A percentile compares a stretch with the other conserved stretches of the same genome.
Conservation (phyloP, 768 basidiomycete species). For the Leccinum rimulosum region DNA sequence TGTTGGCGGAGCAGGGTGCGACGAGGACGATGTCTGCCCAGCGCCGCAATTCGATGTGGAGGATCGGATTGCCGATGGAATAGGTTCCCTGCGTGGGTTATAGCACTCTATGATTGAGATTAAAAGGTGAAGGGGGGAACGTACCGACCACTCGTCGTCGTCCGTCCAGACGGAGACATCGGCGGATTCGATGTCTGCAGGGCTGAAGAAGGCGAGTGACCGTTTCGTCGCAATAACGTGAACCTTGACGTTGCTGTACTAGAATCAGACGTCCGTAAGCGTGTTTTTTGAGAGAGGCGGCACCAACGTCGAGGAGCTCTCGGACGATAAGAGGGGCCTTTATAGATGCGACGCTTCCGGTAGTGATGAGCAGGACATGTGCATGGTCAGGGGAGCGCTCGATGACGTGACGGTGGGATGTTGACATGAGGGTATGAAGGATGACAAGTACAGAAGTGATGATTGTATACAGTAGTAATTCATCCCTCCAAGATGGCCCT, state of each 20-base stretch:
- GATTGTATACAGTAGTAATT: background rate
- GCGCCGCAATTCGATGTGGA: conserved; percentile 90
- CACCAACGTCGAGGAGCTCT: conserved; percentile 58
- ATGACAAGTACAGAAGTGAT: conserved; percentile 1
- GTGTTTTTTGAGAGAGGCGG: background rate
- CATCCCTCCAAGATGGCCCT: conserved; percentile 66
- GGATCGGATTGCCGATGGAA: conserved; percentile 84
- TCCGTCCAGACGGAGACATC: background rate
- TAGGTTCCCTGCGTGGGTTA: conserved; percentile 52
- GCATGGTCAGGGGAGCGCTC: conserved; percentile 24
- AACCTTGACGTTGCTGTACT: conserved; percentile 76
- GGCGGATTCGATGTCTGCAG: conserved; percentile 31
- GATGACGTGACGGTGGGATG: conserved; percentile 16
- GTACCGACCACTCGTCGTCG: background rate
- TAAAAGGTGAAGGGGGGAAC: background rate
- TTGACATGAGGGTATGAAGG: conserved; percentile 6
- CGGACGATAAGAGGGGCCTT: conserved; percentile 88
- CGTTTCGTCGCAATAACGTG: conserved; percentile 82
- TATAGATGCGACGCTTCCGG: conserved; percentile 94
- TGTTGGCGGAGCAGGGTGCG: conserved; percentile 96
- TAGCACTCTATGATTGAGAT: too few species aligned
- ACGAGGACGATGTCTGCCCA: conserved; percentile 97
- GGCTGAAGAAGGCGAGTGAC: conserved; percentile 74
- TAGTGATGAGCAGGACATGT: conserved; percentile 82
- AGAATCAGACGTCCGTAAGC: background rate